phyloP scores from a whole-genome alignment of 2,329 filamentous ascomycete genomes.

The Bipolaris cookei region DNA sequence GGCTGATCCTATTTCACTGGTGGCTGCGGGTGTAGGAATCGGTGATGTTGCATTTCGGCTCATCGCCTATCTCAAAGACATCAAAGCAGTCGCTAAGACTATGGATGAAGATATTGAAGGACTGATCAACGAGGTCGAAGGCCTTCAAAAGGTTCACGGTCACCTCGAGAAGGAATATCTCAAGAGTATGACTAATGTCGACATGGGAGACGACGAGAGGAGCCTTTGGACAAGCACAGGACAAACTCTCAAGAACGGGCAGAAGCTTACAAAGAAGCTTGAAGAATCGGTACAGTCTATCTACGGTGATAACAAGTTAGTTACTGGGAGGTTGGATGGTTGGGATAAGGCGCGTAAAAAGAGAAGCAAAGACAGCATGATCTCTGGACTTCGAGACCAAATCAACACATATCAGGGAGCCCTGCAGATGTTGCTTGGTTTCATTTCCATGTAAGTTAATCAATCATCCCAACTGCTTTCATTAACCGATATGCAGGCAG shows the following conservation, averaged over 20 bases:
- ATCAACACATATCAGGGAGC: slow-evolving; percentile 6
- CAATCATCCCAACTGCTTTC: neutral
- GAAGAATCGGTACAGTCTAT: slow-evolving; percentile 4
- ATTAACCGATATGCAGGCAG: neutral
- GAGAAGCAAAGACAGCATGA: slow-evolving; percentile 4
- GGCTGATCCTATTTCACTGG: slow-evolving; percentile 5
- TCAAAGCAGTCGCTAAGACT: slow-evolving; percentile 5
- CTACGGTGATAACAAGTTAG: neutral
- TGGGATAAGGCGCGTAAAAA: neutral
- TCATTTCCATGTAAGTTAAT: slow-evolving; percentile 3
- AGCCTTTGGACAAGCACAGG: slow-evolving; percentile 1
- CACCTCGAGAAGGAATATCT: slow-evolving; percentile 7
- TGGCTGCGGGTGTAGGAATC: slow-evolving; percentile 5
- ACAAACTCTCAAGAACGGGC: slow-evolving; percentile 4
- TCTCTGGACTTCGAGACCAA: slow-evolving; percentile 6
- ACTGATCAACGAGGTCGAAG: slow-evolving; percentile 7
- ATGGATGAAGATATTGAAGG: slow-evolving; percentile 5
- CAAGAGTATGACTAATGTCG: neutral
- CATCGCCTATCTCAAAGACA: slow-evolving; percentile 4
- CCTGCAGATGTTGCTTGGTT: slow-evolving; percentile 2
- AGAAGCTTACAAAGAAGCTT: slow-evolving; percentile 4
- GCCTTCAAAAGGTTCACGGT: slow-evolving; percentile 1
- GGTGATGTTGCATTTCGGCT: slow-evolving; percentile 6
- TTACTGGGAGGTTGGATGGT: neutral
- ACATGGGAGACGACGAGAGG: slow-evolving; percentile 2